Percentiles rank a stretch among this genome's conserved stretches.
Conservation (phyloP, 768 basidiomycete species). For the Tylopilus sp. region DNA sequence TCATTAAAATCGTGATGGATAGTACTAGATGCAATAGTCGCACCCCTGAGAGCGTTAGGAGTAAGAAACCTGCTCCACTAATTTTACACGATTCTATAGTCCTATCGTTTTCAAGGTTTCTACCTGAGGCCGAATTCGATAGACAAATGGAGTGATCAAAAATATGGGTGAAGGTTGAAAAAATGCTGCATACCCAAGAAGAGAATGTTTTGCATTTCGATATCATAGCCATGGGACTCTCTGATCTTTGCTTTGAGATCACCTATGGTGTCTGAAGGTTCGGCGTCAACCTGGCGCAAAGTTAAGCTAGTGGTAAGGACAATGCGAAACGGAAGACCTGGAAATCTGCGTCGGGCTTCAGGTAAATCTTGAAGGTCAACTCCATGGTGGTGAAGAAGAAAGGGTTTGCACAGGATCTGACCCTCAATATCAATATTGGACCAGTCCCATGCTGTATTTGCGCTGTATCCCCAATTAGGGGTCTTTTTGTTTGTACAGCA, state of each 20-base stretch:
- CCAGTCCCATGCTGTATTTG: no score
- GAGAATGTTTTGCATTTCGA: neutral
- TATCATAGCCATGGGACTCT: neutral
- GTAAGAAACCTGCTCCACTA: neutral
- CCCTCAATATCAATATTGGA: no score
- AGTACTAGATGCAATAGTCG: no score
- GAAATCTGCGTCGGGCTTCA: neutral
- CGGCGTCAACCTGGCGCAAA: slow-evolving; percentile 1
- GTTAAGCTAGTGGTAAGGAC: neutral
- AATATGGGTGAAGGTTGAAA: neutral
- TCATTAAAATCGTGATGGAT: neutral
- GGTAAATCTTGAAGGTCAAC: slow-evolving; percentile 4
- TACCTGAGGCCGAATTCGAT: neutral
- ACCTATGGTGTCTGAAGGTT: slow-evolving; percentile 5
- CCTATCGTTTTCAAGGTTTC: neutral
- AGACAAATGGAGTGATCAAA: neutral
- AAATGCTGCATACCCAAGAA: neutral
- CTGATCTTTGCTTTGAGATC: slow-evolving; percentile 5
- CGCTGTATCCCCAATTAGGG: no score
- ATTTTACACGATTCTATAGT: slow-evolving; percentile 5
- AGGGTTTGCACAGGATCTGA: slow-evolving; percentile 2
- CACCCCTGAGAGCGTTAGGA: neutral
- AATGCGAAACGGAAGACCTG: neutral
- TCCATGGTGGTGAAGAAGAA: slow-evolving; percentile 5
- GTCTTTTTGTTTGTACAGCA: no score